Evolutionary conservation across 2,329 filamentous ascomycete species (phyloP).

Genomic region (Monilinia polystroma): DNA sequence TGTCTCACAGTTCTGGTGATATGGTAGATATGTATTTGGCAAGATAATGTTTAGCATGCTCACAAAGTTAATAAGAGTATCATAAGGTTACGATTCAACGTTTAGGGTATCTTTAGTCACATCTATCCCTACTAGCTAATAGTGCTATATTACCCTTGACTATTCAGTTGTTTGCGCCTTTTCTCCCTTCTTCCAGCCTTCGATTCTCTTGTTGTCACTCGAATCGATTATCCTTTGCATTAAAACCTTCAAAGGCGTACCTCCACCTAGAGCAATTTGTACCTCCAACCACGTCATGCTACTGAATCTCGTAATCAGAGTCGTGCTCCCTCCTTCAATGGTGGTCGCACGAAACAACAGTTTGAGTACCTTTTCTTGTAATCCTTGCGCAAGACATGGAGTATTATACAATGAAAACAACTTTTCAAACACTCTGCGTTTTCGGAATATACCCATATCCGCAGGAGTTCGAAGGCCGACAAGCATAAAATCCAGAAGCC

Average conservation of each 20-base stretch:
- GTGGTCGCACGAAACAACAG: constrained; percentile 67
- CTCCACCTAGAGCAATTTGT: constrained; percentile 51
- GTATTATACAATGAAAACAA: constrained; percentile 68
- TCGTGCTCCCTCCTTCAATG: constrained; percentile 72
- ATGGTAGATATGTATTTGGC: too few species aligned
- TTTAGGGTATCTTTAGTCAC: constrained; percentile 30
- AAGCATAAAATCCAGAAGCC: constrained; percentile 71
- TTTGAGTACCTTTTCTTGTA: constrained; percentile 57
- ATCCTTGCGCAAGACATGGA: constrained; percentile 54
- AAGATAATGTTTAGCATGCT: not conserved
- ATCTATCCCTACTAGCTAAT: constrained; percentile 33
- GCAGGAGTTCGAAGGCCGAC: constrained; percentile 59
- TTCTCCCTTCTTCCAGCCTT: constrained; percentile 58
- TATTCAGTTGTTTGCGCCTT: constrained; percentile 36
- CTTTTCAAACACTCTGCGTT: constrained; percentile 70
- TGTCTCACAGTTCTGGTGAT: too few species aligned
- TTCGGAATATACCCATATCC: constrained; percentile 62
- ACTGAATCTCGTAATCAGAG: constrained; percentile 75
- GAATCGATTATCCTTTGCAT: constrained; percentile 60
- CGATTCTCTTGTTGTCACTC: constrained; percentile 65
- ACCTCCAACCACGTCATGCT: constrained; percentile 72
- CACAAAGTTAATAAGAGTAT: not conserved
- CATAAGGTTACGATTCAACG: constrained; percentile 17
- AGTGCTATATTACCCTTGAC: not conserved
- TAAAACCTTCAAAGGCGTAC: constrained; percentile 53